A percentile compares a stretch with the other conserved stretches of the same genome.
These are phyloP conservation scores for Massarina eburnea DNA, from an alignment of 2,329 filamentous ascomycete genomes.

Conservation along the genomic window DNA sequence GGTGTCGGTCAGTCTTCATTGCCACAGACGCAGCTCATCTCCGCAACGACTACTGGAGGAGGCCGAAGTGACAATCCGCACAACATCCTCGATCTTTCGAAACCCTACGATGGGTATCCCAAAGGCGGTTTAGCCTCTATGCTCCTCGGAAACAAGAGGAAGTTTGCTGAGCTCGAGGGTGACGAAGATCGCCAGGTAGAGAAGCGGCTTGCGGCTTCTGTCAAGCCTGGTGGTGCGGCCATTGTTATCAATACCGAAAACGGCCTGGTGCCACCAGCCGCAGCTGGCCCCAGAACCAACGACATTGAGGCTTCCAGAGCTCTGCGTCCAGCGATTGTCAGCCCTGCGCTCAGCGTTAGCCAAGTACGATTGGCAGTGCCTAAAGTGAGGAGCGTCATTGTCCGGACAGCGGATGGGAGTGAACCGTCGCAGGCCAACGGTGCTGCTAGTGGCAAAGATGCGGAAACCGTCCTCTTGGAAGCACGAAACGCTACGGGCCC, in stretches of 20 bases:
- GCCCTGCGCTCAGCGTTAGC: slow-evolving; percentile 76
- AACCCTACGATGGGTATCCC: slow-evolving; percentile 89
- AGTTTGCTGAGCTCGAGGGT: slow-evolving; percentile 70
- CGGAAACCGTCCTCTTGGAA: slow-evolving; percentile 76
- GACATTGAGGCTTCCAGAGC: slow-evolving; percentile 69
- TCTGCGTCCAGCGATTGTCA: slow-evolving; percentile 83
- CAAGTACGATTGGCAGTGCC: slow-evolving; percentile 87
- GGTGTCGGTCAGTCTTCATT: slow-evolving; percentile 84
- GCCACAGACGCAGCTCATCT: slow-evolving; percentile 84
- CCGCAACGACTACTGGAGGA: slow-evolving; percentile 64
- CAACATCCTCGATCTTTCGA: slow-evolving; percentile 84
- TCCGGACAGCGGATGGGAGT: slow-evolving; percentile 75
- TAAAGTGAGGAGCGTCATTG: slow-evolving; percentile 78
- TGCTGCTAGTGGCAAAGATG: slow-evolving; percentile 45
- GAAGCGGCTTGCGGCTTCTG: slow-evolving; percentile 61
- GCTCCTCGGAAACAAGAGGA: slow-evolving; percentile 90
- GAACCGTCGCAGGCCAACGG: slow-evolving; percentile 50
- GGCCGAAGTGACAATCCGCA: slow-evolving; percentile 73
- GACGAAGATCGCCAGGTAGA: slow-evolving; percentile 69
- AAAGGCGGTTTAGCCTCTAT: slow-evolving; percentile 84
- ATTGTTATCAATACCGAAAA: slow-evolving; percentile 77
- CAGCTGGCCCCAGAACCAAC: slow-evolving; percentile 46
- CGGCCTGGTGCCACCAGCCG: slow-evolving; percentile 74
- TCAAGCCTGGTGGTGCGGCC: slow-evolving; percentile 68
- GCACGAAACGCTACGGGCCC: slow-evolving; percentile 75